Base-by-base conservation (phyloP, 768 basidiomycete species). In the Coprinellus micaceus region DNA sequence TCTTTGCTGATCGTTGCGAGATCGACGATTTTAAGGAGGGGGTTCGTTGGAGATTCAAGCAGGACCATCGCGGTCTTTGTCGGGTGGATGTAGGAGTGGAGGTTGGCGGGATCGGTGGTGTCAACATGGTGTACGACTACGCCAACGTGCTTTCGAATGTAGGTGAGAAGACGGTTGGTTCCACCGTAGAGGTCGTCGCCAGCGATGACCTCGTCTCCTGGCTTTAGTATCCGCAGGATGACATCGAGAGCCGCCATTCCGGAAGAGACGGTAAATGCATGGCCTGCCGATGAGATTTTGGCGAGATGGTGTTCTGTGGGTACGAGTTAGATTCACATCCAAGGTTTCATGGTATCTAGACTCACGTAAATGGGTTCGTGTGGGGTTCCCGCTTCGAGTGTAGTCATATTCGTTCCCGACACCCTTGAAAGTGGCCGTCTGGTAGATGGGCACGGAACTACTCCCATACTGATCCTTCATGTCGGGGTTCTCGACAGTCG, bases 241-340 rank as follows among this genome's bases (percentile, higher is more conserved):
- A 94, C 84, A 71, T 99, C 97, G 40, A 98, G 82, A 2, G 95
- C 94, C 17, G 96, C 94, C 97, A 99, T 99, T 53, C 97, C 97
- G 3, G 96, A 98, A 4, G 94, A 91, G 4, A 99, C 92, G 19
- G 87, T 83, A 67, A 96, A 91, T 0, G 93, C 92, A 80, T 96
- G 86, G 4, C 78, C 77, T 5, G 95, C 94, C 26, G 90, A 91
- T 30, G 95, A 97, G 64, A 99, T 94, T 77, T 98, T 94, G 56
- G 96, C 96, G 46, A 99, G 81, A 69, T 98, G 97, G 62, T 98
- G 92, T 70, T 98, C 97, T 98, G 68, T 49, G 62, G 33, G 53
- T 45, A 36, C 58, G 17, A 44, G 56, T 37, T 47, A 55, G 43
- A 30, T 37, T 21, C 51, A 15, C 33, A 44, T n/a, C 7, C 24